Conservation (phyloP, 306 rosid genomes). For the Albizia julibrissin region DNA sequence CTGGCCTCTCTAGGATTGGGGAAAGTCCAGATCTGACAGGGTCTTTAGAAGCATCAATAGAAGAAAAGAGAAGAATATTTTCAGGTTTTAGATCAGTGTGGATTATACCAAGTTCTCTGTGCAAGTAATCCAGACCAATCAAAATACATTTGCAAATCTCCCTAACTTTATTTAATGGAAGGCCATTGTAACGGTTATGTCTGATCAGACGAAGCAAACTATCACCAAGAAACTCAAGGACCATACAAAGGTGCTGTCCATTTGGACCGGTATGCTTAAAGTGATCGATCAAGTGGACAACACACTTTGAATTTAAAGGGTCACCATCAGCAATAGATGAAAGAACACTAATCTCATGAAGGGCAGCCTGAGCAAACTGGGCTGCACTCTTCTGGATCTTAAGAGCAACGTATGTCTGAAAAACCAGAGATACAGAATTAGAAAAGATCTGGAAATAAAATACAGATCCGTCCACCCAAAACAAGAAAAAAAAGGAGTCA, state of each 20-base stretch:
- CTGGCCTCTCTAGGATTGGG: conserved; percentile 87
- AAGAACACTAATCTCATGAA: conserved; percentile 92
- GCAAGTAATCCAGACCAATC: conserved; percentile 88
- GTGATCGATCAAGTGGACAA: conserved; percentile 76
- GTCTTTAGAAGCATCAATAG: conserved; percentile 85
- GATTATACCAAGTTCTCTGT: conserved; percentile 82
- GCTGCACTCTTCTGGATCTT: conserved; percentile 98
- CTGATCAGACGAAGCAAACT: conserved; percentile 83
- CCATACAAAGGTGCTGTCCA: conserved; percentile 97
- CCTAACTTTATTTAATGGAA: conserved; percentile 69
- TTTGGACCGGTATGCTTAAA: conserved; percentile 96
- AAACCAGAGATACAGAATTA: conserved; percentile 12
- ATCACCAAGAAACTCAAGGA: conserved; percentile 92
- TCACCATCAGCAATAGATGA: conserved; percentile 64
- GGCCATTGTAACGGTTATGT: conserved; percentile 70
- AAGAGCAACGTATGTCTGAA: conserved; percentile 83
- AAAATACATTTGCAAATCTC: conserved; percentile 83
- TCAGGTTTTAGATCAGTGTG: conserved; percentile 94
- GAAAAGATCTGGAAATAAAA: conserved; percentile 10
- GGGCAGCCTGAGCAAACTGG: conserved; percentile 91
- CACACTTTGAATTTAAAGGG: conserved; percentile 63
- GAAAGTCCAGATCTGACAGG: conserved; percentile 62
- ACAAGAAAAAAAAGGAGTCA: background rate
- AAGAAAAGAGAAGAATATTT: conserved; percentile 76
- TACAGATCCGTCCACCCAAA: background rate